Conservation (phyloP, 2,329 filamentous ascomycete species). For the Cordyceps fumosorosea region DNA sequence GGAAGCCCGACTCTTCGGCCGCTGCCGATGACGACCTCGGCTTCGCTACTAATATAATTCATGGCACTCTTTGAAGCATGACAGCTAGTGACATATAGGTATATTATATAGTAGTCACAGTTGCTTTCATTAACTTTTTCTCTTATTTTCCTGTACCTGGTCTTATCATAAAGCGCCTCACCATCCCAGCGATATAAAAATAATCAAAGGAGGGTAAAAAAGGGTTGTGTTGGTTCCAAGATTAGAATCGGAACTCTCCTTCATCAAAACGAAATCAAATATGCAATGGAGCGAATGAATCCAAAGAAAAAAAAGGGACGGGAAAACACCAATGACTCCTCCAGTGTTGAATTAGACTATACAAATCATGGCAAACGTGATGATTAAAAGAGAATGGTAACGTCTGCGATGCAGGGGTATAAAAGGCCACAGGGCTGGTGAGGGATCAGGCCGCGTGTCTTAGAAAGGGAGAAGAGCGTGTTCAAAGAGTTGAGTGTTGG, state of each 20-base stretch:
- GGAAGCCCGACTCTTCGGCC: too few relatives aligned
- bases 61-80: too few relatives aligned
- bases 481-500: constrained; percentile 8
- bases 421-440: not conserved
- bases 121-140: too few relatives aligned
- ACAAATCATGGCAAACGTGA: constrained; percentile 12
- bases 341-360: constrained; percentile 6
- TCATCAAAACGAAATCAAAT: not conserved
- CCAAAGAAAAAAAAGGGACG: not conserved
- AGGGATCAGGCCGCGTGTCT: not conserved
- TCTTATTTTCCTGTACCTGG: too few relatives aligned
- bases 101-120: too few relatives aligned
- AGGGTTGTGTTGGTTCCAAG: not conserved
- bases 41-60: too few relatives aligned
- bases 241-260: not conserved
- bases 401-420: constrained; percentile 6
- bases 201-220: not conserved
- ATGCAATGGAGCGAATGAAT: not conserved
- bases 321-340: constrained; percentile 7
- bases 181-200: not conserved
- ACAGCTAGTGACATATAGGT: too few relatives aligned
- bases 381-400: constrained; percentile 6
- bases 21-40: too few relatives aligned
- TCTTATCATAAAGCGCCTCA: not conserved
- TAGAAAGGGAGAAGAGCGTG: not conserved